phyloP scores from a whole-genome alignment of 768 basidiomycete species.

The Leccinum subgranulosum region DNA sequence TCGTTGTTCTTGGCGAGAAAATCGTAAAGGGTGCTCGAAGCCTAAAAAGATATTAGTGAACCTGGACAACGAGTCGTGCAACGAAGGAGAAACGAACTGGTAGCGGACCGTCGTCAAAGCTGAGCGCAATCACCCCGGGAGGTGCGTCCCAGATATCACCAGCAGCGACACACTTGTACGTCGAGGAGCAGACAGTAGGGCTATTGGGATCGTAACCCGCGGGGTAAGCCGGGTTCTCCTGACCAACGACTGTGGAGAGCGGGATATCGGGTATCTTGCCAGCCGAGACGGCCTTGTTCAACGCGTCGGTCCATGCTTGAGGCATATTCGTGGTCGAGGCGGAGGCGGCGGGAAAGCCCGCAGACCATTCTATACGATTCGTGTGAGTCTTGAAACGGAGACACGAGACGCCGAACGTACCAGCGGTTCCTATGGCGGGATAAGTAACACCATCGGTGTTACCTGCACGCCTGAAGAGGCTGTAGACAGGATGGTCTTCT shows the following conservation, averaged over 20 bases:
- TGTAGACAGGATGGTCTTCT: conserved; percentile 55
- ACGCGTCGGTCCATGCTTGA: conserved; percentile 66
- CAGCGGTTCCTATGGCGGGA: conserved; percentile 55
- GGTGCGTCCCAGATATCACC: conserved; percentile 80
- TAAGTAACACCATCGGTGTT: conserved; percentile 46
- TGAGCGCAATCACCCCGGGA: conserved; percentile 55
- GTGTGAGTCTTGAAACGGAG: not conserved
- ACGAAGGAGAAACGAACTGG: conserved; percentile 31
- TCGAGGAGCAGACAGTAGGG: conserved; percentile 69
- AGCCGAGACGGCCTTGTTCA: conserved; percentile 60
- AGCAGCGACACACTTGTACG: conserved; percentile 59
- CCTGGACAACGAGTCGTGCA: not conserved
- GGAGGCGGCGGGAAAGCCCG: conserved; percentile 51
- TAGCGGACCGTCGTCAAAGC: conserved; percentile 82
- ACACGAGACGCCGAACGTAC: conserved; percentile 34
- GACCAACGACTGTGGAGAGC: conserved; percentile 36
- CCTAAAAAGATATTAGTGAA: conserved; percentile 24
- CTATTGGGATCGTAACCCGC: conserved; percentile 39
- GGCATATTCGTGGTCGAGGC: conserved; percentile 58
- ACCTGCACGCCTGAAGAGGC: conserved; percentile 56
- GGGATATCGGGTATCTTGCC: conserved; percentile 75
- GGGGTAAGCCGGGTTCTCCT: conserved; percentile 37
- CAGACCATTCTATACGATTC: conserved; percentile 51
- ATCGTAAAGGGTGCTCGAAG: conserved; percentile 48
- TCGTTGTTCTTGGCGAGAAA: conserved; percentile 67